These are phyloP conservation scores for Aspergillus flavus DNA, from an alignment of 2,329 filamentous ascomycete genomes.

Conservation along the genomic window DNA sequence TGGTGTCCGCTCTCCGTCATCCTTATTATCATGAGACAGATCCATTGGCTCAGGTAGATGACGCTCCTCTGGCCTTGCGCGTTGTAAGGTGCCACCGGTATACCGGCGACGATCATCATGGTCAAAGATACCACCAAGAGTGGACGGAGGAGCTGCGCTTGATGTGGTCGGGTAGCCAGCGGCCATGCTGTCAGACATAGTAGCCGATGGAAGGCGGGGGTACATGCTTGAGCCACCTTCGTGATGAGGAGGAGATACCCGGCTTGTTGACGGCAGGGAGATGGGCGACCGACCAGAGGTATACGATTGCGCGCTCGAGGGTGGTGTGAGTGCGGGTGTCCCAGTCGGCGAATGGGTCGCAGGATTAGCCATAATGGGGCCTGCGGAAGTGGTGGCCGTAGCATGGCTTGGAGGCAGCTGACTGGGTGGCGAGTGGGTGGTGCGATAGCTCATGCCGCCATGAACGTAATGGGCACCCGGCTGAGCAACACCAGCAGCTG, in stretches of 20 bases:
- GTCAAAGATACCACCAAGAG: slow-evolving; percentile 62
- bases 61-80: slow-evolving; percentile 49
- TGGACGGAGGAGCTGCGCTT: slow-evolving; percentile 62
- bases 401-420: slow-evolving; percentile 47
- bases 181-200: slow-evolving; percentile 58
- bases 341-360: slow-evolving; percentile 52
- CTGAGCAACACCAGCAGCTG: slow-evolving; percentile 75
- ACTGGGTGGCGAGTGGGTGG: slow-evolving; percentile 58
- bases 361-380: slow-evolving; percentile 42
- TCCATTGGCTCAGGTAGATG: slow-evolving; percentile 39
- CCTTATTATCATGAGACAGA: slow-evolving; percentile 34
- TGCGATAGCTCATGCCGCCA: slow-evolving; percentile 54
- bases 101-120: slow-evolving; percentile 63
- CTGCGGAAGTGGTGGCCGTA: slow-evolving; percentile 39
- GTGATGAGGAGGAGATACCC: slow-evolving; percentile 52
- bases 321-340: slow-evolving; percentile 65
- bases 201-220: slow-evolving; percentile 63
- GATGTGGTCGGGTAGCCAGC: slow-evolving; percentile 53
- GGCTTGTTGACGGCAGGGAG: slow-evolving; percentile 54
- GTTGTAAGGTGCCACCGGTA: slow-evolving; percentile 62
- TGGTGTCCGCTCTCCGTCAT: slow-evolving; percentile 38
- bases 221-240: slow-evolving; percentile 59
- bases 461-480: slow-evolving; percentile 69
- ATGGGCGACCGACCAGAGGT: slow-evolving; percentile 64
- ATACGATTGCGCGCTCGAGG: slow-evolving; percentile 64